A percentile compares a stretch with the other conserved stretches of the same genome.
Conservation (phyloP, 1,284 basidiomycete genomes). For the Volvariella surrecta region DNA sequence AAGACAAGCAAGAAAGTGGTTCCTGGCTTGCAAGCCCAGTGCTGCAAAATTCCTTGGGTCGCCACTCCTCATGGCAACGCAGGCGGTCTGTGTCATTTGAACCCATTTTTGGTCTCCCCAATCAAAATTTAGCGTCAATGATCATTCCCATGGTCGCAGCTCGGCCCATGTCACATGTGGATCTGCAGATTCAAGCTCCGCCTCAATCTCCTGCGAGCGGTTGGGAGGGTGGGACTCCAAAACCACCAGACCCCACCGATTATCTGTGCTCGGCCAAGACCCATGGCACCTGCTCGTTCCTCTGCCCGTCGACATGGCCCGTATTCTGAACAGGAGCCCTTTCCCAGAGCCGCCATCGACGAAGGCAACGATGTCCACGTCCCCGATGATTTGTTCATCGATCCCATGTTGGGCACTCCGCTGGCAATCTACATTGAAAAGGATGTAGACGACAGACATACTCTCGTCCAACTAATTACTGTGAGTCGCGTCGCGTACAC, state of each 20-base stretch:
- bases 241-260: slow-evolving; percentile 28
- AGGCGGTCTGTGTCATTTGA: no score
- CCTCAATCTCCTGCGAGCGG: slow-evolving; percentile 4
- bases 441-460: slow-evolving; percentile 61
- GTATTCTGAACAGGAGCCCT: slow-evolving; percentile 19
- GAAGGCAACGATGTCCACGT: slow-evolving; percentile 19
- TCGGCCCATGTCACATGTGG: no score
- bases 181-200: slow-evolving; percentile 12
- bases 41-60: no score
- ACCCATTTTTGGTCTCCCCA: no score
- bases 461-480: slow-evolving; percentile 50
- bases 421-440: slow-evolving; percentile 71
- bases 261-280: slow-evolving; percentile 40
- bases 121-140: no score
- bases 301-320: slow-evolving; percentile 37
- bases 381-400: slow-evolving; percentile 53
- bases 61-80: no score
- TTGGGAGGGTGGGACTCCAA: slow-evolving; percentile 25
- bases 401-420: slow-evolving; percentile 70
- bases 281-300: slow-evolving; percentile 69
- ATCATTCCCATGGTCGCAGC: no score
- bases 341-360: slow-evolving; percentile 11
- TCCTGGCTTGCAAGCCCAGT: no score
- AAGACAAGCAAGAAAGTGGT: slow-evolving; percentile 8
- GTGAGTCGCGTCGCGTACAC: slow-evolving; percentile 33